phyloP scores from a whole-genome alignment of 2,329 filamentous ascomycete species.

The Calcarisporium arbuscula region DNA sequence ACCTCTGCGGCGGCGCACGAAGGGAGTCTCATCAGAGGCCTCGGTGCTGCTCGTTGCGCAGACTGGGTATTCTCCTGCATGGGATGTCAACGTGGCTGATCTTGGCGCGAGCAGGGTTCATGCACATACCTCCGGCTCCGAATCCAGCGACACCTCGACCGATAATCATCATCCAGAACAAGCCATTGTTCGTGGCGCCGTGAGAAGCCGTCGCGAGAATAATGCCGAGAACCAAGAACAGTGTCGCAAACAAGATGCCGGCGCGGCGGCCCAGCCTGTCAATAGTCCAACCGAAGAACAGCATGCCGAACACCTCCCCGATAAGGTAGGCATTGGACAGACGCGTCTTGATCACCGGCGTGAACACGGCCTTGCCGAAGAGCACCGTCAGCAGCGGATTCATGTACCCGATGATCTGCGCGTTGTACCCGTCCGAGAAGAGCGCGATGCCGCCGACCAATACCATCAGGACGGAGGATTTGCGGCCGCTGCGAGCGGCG shows the following conservation, averaged over 20 bases:
- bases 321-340: slow-evolving; percentile 33
- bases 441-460: slow-evolving; percentile 23
- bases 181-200: slow-evolving; percentile 33
- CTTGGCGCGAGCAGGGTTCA: too few species aligned
- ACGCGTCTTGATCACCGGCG: slow-evolving; percentile 26
- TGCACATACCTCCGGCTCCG: slow-evolving; percentile 29
- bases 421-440: slow-evolving; percentile 28
- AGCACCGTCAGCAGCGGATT: slow-evolving; percentile 22
- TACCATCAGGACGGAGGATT: slow-evolving; percentile 12
- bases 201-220: slow-evolving; percentile 37
- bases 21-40: slow-evolving; percentile 20
- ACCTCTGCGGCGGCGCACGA: slow-evolving; percentile 19
- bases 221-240: slow-evolving; percentile 39
- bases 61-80: slow-evolving; percentile 23
- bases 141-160: slow-evolving; percentile 41
- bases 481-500: slow-evolving; percentile 1
- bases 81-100: too few species aligned
- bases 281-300: slow-evolving; percentile 33
- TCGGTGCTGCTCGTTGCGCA: slow-evolving; percentile 21
- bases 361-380: slow-evolving; percentile 26
- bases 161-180: slow-evolving; percentile 46
- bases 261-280: slow-evolving; percentile 39
- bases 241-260: slow-evolving; percentile 37
- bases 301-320: slow-evolving; percentile 34
- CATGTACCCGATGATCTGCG: slow-evolving; percentile 26